Conservation (phyloP, 2,329 filamentous ascomycete species). For the Cytospora schulzeri region DNA sequence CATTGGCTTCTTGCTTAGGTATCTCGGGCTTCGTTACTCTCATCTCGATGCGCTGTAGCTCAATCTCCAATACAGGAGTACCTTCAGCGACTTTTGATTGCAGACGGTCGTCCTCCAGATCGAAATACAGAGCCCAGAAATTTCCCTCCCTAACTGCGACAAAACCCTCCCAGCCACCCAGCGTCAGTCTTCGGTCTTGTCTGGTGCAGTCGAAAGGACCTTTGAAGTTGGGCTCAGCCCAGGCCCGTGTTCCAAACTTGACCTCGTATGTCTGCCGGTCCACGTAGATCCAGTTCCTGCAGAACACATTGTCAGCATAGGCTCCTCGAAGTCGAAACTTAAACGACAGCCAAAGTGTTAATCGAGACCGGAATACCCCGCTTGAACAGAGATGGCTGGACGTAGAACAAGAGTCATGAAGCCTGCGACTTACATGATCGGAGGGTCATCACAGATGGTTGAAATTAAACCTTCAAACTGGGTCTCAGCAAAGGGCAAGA, state of each 20-base stretch:
- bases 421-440: constrained; percentile 39
- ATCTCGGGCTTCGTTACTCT: constrained; percentile 12
- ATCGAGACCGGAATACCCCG: neutral
- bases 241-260: constrained; percentile 47
- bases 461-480: constrained; percentile 49
- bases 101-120: constrained; percentile 49
- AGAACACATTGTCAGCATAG: neutral
- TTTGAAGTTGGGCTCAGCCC: constrained; percentile 47
- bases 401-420: no score
- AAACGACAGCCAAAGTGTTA: neutral
- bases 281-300: constrained; percentile 51
- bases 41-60: constrained; percentile 55
- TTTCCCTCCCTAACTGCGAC: constrained; percentile 48
- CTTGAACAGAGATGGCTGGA: neutral
- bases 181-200: constrained; percentile 52
- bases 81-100: constrained; percentile 48
- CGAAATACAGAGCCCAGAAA: constrained; percentile 52
- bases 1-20: neutral
- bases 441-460: constrained; percentile 51
- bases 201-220: constrained; percentile 55
- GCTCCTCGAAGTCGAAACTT: neutral
- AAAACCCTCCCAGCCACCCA: constrained; percentile 54
- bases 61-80: constrained; percentile 56
- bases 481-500: constrained; percentile 58
- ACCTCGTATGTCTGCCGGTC: constrained; percentile 49